These are phyloP conservation scores for Ceratocystis colombiana DNA, from an alignment of 2,329 filamentous ascomycete genomes.

Conservation along the genomic window DNA sequence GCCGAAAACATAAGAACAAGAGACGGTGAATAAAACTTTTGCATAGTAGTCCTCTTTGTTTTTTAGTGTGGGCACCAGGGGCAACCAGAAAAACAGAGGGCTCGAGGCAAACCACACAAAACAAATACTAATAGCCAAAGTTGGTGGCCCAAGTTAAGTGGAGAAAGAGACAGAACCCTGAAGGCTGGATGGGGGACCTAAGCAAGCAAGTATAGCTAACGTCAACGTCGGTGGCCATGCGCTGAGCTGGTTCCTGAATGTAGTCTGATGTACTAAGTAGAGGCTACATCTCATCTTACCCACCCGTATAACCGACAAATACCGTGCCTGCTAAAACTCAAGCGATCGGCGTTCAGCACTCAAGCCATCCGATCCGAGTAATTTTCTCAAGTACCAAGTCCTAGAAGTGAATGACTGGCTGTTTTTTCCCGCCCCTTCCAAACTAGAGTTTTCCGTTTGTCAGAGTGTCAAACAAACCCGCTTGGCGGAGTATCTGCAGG, in stretches of 20 bases:
- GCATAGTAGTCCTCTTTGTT: background rate
- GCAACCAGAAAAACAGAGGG: background rate
- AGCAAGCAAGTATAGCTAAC: background rate
- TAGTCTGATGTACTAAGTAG: background rate
- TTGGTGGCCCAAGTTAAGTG: background rate
- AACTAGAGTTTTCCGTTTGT: constrained; percentile 7
- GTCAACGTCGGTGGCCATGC: background rate
- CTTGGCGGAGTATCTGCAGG: constrained; percentile 24
- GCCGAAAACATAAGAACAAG: background rate
- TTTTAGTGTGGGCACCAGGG: background rate
- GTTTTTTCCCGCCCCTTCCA: background rate
- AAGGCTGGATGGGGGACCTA: background rate
- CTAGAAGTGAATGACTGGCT: background rate
- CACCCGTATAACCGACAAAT: background rate
- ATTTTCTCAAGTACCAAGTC: background rate
- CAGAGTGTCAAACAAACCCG: constrained; percentile 5
- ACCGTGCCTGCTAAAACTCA: background rate
- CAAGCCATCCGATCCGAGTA: background rate
- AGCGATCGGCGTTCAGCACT: background rate
- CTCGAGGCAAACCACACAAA: constrained; percentile 8
- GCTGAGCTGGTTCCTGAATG: background rate
- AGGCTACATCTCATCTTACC: background rate
- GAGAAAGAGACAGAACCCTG: background rate
- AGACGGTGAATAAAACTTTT: background rate
- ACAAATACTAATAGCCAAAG: background rate